Base-by-base conservation (phyloP, 768 basidiomycete genomes). In the Kwoniella dendrophila region DNA sequence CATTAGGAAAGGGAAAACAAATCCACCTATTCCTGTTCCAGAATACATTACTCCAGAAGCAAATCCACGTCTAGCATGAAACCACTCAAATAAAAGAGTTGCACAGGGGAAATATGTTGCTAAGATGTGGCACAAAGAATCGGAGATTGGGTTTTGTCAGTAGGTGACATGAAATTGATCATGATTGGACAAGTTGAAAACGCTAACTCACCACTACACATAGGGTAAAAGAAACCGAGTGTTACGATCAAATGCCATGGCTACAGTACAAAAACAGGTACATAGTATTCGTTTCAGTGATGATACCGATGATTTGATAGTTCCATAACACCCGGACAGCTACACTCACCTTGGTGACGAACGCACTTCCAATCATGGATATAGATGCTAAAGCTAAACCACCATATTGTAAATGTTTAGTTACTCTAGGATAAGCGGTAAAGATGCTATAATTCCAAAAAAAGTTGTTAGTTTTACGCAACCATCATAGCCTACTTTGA, bases 181-280 rank as follows among this genome's bases (percentile, higher is more conserved):
- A n/a, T n/a, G n/a, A n/a, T n/a, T n/a, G n/a, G n/a, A n/a, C n/a
- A n/a, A n/a, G n/a, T n/a, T n/a, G n/a, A n/a, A n/a, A 8, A 12
- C 6, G 18, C 2, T 8, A 1, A 63, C 65, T 57, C 44, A 65
- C 69, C 56, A 22, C 63, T 63, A 45, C 60, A 57, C 47, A 73
- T 52, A 8, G 75, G 75, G 48, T 76, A 76, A n/a, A 74, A 60
- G 18, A 62, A 14, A 20, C 75, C 72, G 26, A 76, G 44, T 4
- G 72, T 74, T 7, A 76, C 51, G 18, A 76, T 54, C 10, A 76
- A 62, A 41, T 76, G 75, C 75, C 75, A 76, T 29, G 75, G 72
- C 71, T 76, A 53, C 8, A 5, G 18, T n/a, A 10, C 4, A 34
- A 27, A 36, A 55, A 16, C 20, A n/a, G n/a, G n/a, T n/a, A n/a